Percentiles rank a stretch among this genome's conserved stretches.
Evolutionary conservation across 1,284 basidiomycete species (phyloP).

Genomic region (Rhodotorula sp.): DNA sequence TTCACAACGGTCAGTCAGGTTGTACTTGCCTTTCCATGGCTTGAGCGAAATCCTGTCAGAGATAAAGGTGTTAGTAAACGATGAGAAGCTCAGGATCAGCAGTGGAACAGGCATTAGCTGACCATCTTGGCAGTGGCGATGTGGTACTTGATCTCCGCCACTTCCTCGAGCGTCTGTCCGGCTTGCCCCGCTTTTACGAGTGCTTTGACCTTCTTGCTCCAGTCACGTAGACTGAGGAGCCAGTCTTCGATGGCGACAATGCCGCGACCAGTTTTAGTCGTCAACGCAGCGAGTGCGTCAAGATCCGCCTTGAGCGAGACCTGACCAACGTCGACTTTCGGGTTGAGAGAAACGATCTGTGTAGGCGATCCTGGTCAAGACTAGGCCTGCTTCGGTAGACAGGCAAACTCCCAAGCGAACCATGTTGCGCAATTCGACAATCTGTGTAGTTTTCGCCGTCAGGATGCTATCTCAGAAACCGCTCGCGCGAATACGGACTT

Average conservation of each 20-base stretch:
- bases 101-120: neutral
- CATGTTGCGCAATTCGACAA: conserved; percentile 29
- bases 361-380: no score
- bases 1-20: no score
- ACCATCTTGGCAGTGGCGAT: conserved; percentile 28
- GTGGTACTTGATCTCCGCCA: conserved; percentile 35
- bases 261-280: conserved; percentile 25
- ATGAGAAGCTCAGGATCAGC: neutral
- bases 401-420: neutral
- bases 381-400: neutral
- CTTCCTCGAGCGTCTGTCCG: conserved; percentile 19
- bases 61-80: neutral
- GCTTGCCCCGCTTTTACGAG: conserved; percentile 22
- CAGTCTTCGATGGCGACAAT: conserved; percentile 34
- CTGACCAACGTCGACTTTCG: conserved; percentile 26
- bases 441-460: conserved; percentile 6
- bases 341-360: conserved; percentile 23
- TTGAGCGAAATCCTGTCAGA: conserved; percentile 31
- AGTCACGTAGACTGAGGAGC: conserved; percentile 20
- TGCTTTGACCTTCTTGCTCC: conserved; percentile 16
- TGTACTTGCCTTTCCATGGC: conserved; percentile 23
- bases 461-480: neutral
- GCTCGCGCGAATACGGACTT: neutral
- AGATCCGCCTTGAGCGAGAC: conserved; percentile 25
- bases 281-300: conserved; percentile 17